Evolutionary conservation across 805 yeast genomes (phyloP), one percentile per base, ranked within the genome.

Genomic region (Kuraishia capsulata): DNA sequence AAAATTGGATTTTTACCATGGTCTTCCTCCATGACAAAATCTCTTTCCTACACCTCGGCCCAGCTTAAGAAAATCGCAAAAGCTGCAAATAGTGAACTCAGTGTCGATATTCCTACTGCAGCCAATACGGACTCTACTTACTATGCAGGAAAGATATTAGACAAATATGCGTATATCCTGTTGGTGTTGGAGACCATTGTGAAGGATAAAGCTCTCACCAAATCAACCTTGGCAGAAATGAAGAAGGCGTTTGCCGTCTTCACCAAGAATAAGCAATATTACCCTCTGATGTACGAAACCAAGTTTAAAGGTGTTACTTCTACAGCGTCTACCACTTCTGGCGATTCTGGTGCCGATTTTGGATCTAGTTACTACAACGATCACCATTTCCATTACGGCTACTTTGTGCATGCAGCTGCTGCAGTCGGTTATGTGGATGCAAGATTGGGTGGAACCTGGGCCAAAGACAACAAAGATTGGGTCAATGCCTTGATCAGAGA

Each of bases 401-500:
- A 72, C 53, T 64, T 60, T 42, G 59, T 73, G 31, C 78, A 73
- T 49, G 82, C 89, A 2, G 75, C 79, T 37, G 84, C 88, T 2
- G 64, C 81, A 20, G 55, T 76, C 4, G 80, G 75, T 3, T 62
- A 68, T 37, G 70, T 80, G 28, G 87, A 80, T 48, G 50, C 44
- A 35, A 63, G 63, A 42, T 43, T 46, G 17, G 65, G 73, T 18
- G 77, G 78, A 35, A 53, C 65, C 5, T 79, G 85, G 84, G 65
- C 76, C 4, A 44, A 54, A 34, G 63, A 66, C 3, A 64, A 69
- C 39, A 61, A 55, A 42, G 59, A 64, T 24, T 81, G 81, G 69
- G 78, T 73, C 11, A 71, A 68, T 35, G 61, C 73, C 11, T 62
- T 81, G 39, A 53, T 78, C n/a, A 67, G 88, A 56, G 89, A 81